phyloP scores from a whole-genome alignment of 192 early-diverging fungal species.

The Coemansia erecta region DNA sequence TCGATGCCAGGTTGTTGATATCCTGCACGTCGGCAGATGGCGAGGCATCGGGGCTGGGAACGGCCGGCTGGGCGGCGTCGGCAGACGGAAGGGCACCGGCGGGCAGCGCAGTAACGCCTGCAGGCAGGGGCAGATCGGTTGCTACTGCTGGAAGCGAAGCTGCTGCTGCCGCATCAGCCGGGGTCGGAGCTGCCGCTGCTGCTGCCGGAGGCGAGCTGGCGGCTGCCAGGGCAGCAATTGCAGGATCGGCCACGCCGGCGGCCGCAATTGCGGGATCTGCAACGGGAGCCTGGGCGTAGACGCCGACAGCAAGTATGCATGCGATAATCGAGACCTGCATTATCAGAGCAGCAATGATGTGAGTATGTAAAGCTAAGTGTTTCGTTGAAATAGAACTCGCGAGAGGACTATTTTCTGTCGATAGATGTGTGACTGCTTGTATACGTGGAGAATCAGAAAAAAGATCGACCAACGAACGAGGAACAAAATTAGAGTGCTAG shows the following conservation, averaged over 20 bases:
- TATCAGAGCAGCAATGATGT: conserved; percentile 4
- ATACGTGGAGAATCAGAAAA: too few species aligned
- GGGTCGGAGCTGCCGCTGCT: background rate
- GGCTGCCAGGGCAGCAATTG: conserved; percentile 4
- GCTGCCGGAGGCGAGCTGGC: conserved; percentile 9
- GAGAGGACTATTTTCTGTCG: too few species aligned
- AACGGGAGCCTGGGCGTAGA: conserved; percentile 20
- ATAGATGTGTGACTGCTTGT: too few species aligned
- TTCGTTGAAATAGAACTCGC: background rate
- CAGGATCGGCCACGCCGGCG: conserved; percentile 1
- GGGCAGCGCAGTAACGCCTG: background rate
- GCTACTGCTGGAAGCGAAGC: background rate
- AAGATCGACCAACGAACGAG: too few species aligned
- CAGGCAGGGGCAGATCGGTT: background rate
- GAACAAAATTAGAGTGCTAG: too few species aligned
- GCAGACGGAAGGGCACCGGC: background rate
- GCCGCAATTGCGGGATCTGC: background rate
- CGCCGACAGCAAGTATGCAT: conserved; percentile 23
- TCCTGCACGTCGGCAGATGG: background rate
- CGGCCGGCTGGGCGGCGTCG: background rate
- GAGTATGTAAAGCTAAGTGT: background rate
- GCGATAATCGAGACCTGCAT: conserved; percentile 35
- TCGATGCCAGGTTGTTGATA: conserved; percentile 6
- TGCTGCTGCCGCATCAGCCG: conserved; percentile 5
- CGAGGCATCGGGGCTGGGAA: background rate